phyloP scores from a whole-genome alignment of 805 yeast species.

The Pichia nanzhaoensis region DNA sequence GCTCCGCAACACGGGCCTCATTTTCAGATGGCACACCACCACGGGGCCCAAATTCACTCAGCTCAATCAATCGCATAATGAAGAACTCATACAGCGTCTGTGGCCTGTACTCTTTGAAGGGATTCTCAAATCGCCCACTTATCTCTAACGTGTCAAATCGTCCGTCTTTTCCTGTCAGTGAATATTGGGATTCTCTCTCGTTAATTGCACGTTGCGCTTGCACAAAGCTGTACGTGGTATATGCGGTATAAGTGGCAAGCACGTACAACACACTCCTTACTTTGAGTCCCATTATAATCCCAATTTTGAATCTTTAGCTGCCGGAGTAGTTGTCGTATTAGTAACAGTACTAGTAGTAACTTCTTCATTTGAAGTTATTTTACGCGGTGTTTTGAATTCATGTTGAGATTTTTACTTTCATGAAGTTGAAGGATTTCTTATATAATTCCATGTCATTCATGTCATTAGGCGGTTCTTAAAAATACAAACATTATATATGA shows the following conservation, averaged over 20 bases:
- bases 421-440: no score
- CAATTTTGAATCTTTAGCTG: no score
- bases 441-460: no score
- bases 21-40: constrained; percentile 50
- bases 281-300: constrained; percentile 4
- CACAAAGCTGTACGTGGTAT: constrained; percentile 54
- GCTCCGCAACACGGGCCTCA: constrained; percentile 41
- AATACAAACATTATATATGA: no score
- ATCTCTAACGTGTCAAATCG: constrained; percentile 45
- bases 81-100: constrained; percentile 86
- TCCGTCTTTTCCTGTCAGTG: constrained; percentile 3
- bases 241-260: constrained; percentile 51
- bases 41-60: constrained; percentile 47
- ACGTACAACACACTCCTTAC: constrained; percentile 32
- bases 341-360: not conserved
- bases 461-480: no score
- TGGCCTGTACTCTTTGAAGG: constrained; percentile 82
- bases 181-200: constrained; percentile 29
- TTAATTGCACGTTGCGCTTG: constrained; percentile 49
- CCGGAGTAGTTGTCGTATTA: not conserved
- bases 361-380: not conserved
- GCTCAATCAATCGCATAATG: constrained; percentile 62
- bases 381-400: no score
- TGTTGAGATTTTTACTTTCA: no score
- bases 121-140: constrained; percentile 81